Evolutionary conservation across 2,329 filamentous ascomycete genomes (phyloP).

Genomic region (Penicillium sp.): DNA sequence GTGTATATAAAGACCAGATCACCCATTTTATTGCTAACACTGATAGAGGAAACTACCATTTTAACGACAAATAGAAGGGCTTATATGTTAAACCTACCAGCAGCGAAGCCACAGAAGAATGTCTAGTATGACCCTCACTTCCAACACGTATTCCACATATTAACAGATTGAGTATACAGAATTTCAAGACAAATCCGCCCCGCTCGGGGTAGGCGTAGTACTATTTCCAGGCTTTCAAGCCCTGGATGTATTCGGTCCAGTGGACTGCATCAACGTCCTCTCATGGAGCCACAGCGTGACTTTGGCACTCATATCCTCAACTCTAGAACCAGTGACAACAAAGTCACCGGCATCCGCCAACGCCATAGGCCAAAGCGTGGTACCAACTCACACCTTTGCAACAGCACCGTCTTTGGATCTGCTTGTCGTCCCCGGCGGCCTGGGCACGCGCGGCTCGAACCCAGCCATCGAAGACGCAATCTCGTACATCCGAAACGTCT

Average conservation of each 20-base stretch:
- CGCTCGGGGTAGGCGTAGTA: constrained; percentile 19
- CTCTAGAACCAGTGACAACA: constrained; percentile 33
- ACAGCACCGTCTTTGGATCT: constrained; percentile 56
- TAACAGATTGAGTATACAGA: not conserved
- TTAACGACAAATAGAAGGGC: too few relatives aligned
- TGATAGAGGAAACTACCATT: not conserved
- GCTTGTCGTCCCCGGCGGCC: constrained; percentile 64
- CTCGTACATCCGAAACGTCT: constrained; percentile 47
- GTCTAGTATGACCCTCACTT: not conserved
- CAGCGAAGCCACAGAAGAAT: not conserved
- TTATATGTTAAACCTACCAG: too few relatives aligned
- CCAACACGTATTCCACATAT: not conserved
- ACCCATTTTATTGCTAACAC: too few relatives aligned
- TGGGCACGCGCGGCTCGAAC: constrained; percentile 42
- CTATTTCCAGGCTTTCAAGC: constrained; percentile 45
- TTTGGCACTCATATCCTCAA: constrained; percentile 32
- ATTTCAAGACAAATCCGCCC: not conserved
- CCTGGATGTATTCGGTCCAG: constrained; percentile 46
- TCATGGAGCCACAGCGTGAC: constrained; percentile 19
- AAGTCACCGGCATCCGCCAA: constrained; percentile 24
- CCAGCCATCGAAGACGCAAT: constrained; percentile 37
- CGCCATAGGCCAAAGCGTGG: constrained; percentile 34
- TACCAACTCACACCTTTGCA: constrained; percentile 57
- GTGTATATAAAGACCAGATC: not conserved
- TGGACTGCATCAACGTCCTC: constrained; percentile 45